A percentile compares a stretch with the other conserved stretches of the same genome.
These are phyloP conservation scores for Colletotrichum sp. DNA, from an alignment of 2,329 filamentous ascomycete species.

Conservation along the genomic window DNA sequence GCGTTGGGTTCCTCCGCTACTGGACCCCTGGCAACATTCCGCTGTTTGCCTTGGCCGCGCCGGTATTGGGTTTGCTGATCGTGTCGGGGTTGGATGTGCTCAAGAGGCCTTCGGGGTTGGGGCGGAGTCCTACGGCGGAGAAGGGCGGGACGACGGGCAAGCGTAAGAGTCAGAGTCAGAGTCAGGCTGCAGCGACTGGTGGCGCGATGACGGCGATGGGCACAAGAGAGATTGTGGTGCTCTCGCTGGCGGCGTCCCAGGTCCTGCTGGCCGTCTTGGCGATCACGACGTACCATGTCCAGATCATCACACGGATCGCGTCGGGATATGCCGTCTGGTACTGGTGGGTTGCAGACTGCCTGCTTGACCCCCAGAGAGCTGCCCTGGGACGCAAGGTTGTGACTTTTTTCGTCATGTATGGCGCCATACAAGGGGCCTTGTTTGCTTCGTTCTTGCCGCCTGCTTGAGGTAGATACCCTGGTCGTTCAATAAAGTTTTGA, in stretches of 20 bases:
- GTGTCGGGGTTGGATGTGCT: slow-evolving; percentile 59
- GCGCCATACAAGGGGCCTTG: slow-evolving; percentile 78
- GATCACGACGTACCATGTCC: slow-evolving; percentile 84
- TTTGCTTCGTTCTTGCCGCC: slow-evolving; percentile 93
- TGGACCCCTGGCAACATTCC: slow-evolving; percentile 89
- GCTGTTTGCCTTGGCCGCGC: slow-evolving; percentile 82
- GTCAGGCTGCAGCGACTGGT: background rate
- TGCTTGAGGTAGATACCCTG: slow-evolving; percentile 48
- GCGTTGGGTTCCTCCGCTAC: slow-evolving; percentile 85
- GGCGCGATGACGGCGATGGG: slow-evolving; percentile 28
- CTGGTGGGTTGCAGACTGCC: slow-evolving; percentile 70
- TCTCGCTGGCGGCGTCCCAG: slow-evolving; percentile 74
- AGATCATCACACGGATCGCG: slow-evolving; percentile 88
- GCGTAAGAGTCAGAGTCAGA: background rate
- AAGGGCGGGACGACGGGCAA: background rate
- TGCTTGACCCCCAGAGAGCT: slow-evolving; percentile 36
- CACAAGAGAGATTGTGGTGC: slow-evolving; percentile 30
- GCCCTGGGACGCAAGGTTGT: slow-evolving; percentile 48
- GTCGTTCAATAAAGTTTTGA: background rate
- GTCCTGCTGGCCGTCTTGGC: slow-evolving; percentile 73
- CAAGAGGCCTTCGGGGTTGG: slow-evolving; percentile 22
- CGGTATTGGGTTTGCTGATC: slow-evolving; percentile 73
- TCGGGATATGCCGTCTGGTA: slow-evolving; percentile 93
- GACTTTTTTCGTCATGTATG: slow-evolving; percentile 81
- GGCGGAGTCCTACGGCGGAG: slow-evolving; percentile 1